A percentile compares a stretch with the other conserved stretches of the same genome.
Conservation (phyloP, 805 yeast species). For the Babjeviella inositovora region DNA sequence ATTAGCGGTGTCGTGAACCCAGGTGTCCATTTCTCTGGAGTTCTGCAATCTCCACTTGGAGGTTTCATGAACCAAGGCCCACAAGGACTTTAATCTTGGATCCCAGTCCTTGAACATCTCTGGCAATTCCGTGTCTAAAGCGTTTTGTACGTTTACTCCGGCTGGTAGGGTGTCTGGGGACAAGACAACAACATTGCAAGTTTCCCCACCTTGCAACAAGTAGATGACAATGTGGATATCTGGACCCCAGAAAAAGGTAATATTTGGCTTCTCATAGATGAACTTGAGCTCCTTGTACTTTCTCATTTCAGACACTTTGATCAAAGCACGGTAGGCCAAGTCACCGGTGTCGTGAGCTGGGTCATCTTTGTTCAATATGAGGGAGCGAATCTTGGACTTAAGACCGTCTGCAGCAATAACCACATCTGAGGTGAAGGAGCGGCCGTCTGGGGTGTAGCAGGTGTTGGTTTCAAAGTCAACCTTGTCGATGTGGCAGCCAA, state of each 20-base stretch:
- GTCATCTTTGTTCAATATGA: conserved; percentile 6
- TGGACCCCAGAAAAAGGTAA: conserved; percentile 9
- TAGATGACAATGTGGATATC: conserved; percentile 6
- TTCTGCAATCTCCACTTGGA: conserved; percentile 10
- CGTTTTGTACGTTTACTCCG: conserved; percentile 3
- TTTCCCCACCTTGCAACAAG: conserved; percentile 7
- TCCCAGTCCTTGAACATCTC: conserved; percentile 9
- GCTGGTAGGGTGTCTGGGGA: conserved; percentile 7
- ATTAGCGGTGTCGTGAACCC: conserved; percentile 10
- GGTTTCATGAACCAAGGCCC: conserved; percentile 6
- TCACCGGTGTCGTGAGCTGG: conserved; percentile 12
- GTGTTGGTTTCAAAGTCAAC: conserved; percentile 7
- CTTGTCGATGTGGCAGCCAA: conserved; percentile 5
- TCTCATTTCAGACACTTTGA: conserved; percentile 7
- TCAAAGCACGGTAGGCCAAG: conserved; percentile 10
- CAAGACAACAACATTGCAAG: conserved; percentile 7
- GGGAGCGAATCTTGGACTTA: conserved; percentile 7
- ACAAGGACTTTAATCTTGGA: conserved; percentile 6
- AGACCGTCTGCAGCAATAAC: conserved; percentile 12
- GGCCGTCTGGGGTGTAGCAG: conserved; percentile 6
- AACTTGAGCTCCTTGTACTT: conserved; percentile 4
- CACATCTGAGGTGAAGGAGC: conserved; percentile 7
- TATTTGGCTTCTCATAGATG: conserved; percentile 5
- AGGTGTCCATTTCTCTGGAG: conserved; percentile 7
- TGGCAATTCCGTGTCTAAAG: conserved; percentile 6